Conservation (phyloP, 441 rosid genomes). For the Melastoma candidum region DNA sequence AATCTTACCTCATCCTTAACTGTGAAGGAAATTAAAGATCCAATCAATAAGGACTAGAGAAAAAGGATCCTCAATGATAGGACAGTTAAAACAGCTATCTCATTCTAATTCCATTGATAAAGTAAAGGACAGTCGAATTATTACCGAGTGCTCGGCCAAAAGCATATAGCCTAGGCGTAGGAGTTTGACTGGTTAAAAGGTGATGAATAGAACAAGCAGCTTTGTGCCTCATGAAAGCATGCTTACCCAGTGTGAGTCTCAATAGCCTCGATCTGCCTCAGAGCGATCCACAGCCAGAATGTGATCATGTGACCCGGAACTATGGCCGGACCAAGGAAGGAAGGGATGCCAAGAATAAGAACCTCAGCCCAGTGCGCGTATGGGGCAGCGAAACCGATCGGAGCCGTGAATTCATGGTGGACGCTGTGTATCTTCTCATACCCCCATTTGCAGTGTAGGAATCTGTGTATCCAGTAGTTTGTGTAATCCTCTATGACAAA, state of each 20-base stretch:
- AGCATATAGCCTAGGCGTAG: conserved; percentile 18
- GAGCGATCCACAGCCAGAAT: conserved; percentile 78
- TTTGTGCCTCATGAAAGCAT: conserved; percentile 24
- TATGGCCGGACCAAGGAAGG: conserved; percentile 86
- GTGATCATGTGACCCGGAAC: conserved; percentile 85
- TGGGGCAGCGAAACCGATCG: conserved; percentile 55
- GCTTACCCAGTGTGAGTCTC: conserved; percentile 93
- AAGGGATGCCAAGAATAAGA: conserved; percentile 77
- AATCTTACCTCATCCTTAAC: not conserved
- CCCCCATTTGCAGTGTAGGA: conserved; percentile 79
- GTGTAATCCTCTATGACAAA: conserved; percentile 77
- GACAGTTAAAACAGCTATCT: too few species aligned
- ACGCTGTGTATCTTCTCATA: conserved; percentile 81
- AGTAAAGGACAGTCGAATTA: too few species aligned
- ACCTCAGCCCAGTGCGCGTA: conserved; percentile 90
- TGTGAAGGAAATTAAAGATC: conserved; percentile 10
- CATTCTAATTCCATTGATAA: too few species aligned
- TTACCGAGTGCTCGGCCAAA: not conserved
- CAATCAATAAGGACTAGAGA: too few species aligned
- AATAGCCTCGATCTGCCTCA: conserved; percentile 80
- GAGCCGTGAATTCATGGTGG: conserved; percentile 53
- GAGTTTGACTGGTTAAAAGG: not conserved
- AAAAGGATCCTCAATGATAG: too few species aligned
- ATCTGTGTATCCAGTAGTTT: conserved; percentile 85
- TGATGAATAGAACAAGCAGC: not conserved